Conservation (phyloP, 352 stramenopile species). For the Thalassiosira gravida region DNA sequence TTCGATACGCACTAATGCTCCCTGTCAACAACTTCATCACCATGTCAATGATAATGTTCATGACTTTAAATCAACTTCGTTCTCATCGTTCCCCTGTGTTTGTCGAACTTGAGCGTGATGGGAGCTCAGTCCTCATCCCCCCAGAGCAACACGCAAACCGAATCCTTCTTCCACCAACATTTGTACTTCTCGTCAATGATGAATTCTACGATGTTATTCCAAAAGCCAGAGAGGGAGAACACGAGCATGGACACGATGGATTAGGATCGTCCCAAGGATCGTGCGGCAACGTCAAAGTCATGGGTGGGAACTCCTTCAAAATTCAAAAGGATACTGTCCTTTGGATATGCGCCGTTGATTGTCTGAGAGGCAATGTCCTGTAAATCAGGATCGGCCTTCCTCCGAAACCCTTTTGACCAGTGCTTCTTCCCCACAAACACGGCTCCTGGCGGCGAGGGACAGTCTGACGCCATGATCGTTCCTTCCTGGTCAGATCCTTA, state of each 20-base stretch:
- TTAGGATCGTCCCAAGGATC: slow-evolving; percentile 18
- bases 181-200: slow-evolving; percentile 37
- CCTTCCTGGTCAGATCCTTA: slow-evolving; percentile 29
- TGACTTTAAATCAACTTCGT: slow-evolving; percentile 31
- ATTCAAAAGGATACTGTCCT: slow-evolving; percentile 40
- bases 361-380: slow-evolving; percentile 37
- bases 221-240: slow-evolving; percentile 37
- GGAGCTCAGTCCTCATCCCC: slow-evolving; percentile 9
- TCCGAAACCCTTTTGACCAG: slow-evolving; percentile 8
- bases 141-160: slow-evolving; percentile 25
- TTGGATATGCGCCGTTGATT: slow-evolving; percentile 28
- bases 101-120: slow-evolving; percentile 37
- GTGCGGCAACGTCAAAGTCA: slow-evolving; percentile 11
- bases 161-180: slow-evolving; percentile 25
- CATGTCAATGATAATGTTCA: slow-evolving; percentile 36
- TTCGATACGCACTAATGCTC: slow-evolving; percentile 29
- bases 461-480: slow-evolving; percentile 26
- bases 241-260: slow-evolving; percentile 26
- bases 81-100: slow-evolving; percentile 18
- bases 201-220: slow-evolving; percentile 37
- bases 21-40: slow-evolving; percentile 37
- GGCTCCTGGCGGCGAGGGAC: slow-evolving; percentile 30
- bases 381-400: not conserved
- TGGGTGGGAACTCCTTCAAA: slow-evolving; percentile 33
- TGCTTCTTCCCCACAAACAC: slow-evolving; percentile 30